A percentile compares a stretch with the other conserved stretches of the same genome.
These are phyloP conservation scores for Boletellus deceptivus DNA, from an alignment of 1,284 basidiomycete species.

Conservation along the genomic window DNA sequence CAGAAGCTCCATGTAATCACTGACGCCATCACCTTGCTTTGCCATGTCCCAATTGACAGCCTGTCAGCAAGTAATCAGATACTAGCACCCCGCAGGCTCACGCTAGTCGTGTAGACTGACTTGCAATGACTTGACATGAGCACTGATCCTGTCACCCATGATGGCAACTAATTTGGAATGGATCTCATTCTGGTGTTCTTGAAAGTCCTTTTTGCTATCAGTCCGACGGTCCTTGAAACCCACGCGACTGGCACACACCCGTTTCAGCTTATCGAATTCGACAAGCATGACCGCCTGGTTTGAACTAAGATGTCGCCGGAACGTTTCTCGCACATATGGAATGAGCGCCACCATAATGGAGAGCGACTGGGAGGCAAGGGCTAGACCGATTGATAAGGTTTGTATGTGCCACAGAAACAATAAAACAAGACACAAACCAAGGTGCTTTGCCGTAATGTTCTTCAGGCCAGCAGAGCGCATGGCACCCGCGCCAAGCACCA, in stretches of 20 bases:
- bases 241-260: conserved; percentile 51
- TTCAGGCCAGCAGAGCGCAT: conserved; percentile 97
- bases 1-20: conserved; percentile 87
- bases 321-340: conserved; percentile 92
- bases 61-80: conserved; percentile 36
- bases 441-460: conserved; percentile 98
- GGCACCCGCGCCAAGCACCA: conserved; percentile 95
- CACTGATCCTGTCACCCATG: conserved; percentile 92
- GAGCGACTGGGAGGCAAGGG: conserved; percentile 92
- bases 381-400: conserved; percentile 40
- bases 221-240: conserved; percentile 2
- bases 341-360: conserved; percentile 95
- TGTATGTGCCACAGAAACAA: conserved; percentile 8
- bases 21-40: conserved; percentile 56
- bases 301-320: conserved; percentile 86
- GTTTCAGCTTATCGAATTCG: conserved; percentile 97
- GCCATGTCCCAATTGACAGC: conserved; percentile 74
- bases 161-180: conserved; percentile 97
- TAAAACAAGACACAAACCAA: conserved; percentile 54
- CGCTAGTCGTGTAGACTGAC: conserved; percentile 39
- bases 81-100: neutral
- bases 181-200: conserved; percentile 99
- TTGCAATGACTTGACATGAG: conserved; percentile 81
- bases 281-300: conserved; percentile 96
- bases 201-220: conserved; percentile 72